These are phyloP conservation scores for Leishmania aethiopica DNA, from an alignment of 208 protist genomes.

Conservation along the genomic window DNA sequence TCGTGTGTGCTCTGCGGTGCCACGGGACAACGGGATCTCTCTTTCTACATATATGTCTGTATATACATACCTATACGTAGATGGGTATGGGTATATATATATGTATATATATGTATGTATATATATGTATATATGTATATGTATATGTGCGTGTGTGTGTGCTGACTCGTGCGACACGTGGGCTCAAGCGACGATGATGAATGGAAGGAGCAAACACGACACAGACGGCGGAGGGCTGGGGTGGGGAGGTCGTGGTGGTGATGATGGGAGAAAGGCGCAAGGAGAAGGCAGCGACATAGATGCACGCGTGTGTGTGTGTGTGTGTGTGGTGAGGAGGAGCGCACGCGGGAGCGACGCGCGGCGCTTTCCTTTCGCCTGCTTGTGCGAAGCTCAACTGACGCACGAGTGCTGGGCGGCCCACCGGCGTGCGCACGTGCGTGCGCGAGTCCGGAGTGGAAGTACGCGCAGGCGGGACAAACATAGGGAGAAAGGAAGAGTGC, in stretches of 20 bases:
- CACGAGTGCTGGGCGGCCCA: neutral
- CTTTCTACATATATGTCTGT: no score
- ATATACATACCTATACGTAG: no score
- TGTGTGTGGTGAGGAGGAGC: neutral
- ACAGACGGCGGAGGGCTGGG: neutral
- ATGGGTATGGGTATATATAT: no score
- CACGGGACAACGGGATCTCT: no score
- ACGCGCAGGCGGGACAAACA: no score
- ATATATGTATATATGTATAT: neutral
- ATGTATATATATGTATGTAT: no score
- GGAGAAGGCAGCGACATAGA: neutral
- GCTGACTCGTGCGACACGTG: neutral
- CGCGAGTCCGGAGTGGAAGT: neutral
- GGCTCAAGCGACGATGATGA: neutral
- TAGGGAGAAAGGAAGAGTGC: no score
- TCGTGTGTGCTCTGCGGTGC: no score
- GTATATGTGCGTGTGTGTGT: neutral
- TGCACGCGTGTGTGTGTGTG: neutral
- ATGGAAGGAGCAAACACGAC: constrained; percentile 13
- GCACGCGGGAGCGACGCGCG: neutral
- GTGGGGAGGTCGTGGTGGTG: neutral
- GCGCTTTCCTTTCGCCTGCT: neutral
- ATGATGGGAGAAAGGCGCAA: neutral
- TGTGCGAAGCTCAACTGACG: neutral
- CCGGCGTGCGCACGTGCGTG: neutral